Evolutionary conservation across 2,329 filamentous ascomycete species (phyloP).

Genomic region (Tolypocladium amazonense): DNA sequence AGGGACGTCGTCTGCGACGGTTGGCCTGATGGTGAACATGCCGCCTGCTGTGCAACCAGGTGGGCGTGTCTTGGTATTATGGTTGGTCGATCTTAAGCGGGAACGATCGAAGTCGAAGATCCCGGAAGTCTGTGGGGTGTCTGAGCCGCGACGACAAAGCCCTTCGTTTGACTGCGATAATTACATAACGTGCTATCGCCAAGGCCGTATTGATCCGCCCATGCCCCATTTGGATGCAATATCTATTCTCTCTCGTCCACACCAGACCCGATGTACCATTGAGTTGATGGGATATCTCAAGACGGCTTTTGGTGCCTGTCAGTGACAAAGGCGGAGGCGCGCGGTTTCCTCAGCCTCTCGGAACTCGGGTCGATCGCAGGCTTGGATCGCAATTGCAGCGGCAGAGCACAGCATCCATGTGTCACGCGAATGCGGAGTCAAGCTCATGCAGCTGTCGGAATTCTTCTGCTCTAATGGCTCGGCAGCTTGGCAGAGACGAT

Average conservation of each 20-base stretch:
- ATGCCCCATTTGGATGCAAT: neutral
- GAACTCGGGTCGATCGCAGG: neutral
- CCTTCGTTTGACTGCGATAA: neutral
- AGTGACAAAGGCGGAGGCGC: neutral
- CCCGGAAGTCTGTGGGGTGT: neutral
- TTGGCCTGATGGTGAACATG: constrained; percentile 1
- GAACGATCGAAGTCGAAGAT: neutral
- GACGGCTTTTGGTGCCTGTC: neutral
- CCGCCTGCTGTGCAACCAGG: neutral
- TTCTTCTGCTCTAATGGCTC: too few relatives aligned
- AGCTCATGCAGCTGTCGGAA: too few relatives aligned
- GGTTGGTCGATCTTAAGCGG: neutral
- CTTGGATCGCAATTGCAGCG: neutral
- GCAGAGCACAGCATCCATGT: neutral
- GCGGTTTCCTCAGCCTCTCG: neutral
- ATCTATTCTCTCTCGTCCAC: neutral
- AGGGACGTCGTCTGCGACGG: constrained; percentile 1
- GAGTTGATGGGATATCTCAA: neutral
- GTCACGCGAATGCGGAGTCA: neutral
- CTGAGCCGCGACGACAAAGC: neutral
- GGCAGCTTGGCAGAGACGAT: neutral
- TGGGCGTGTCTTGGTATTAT: neutral
- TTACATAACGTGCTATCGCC: neutral
- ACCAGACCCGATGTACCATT: too few relatives aligned
- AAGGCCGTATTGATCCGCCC: neutral